Base-by-base conservation (phyloP, 2,329 filamentous ascomycete species). In the Thermoascus crustaceus region DNA sequence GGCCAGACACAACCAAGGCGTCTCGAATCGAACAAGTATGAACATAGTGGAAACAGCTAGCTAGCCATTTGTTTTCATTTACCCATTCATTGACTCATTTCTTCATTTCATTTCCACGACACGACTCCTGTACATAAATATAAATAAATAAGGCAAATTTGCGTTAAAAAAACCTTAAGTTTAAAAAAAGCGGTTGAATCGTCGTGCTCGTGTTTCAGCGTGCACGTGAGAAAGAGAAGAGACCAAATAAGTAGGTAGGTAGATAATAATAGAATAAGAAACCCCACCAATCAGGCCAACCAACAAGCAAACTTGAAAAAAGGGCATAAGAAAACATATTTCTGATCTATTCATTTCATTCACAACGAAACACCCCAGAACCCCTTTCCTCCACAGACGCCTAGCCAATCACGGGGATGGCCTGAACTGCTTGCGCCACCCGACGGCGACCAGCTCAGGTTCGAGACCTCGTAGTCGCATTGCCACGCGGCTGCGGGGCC, bases 381-480 rank as follows among this genome's bases (percentile, higher is more conserved):
- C 4, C 63, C 64, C 37, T 61, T 55, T 18, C 65, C 65, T 16
- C 63, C 64, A 39, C 63, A 67, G 13, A 68, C 63, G 4, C 65
- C 64, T 21, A 68, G 48, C 61, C 61, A 64, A 43, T 64, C 59
- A 8, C 57, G 55, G 7, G 55, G 48, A 9, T 56, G 50, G 7
- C 55, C 50, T 5, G 53, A 42, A 32, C 39, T 44, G 25, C 54
- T 60, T 20, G 60, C 53, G n/a, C 58, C 55, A 5, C 54, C 55
- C 29, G 60, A 55, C 8, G 65, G 65, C 6, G 65, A 66, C 65
- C 65, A 68, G 40, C 62, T 67, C 35, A 68, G 54, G 44, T 68
- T 68, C 16, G 63, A 62, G 4, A 68, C 55, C 49, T 68, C 65
- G 41, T 63, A 68, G 29, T 64, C 62, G 41, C 61, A 67, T 36